phyloP scores from a whole-genome alignment of 768 basidiomycete genomes.

The Suillus hirtellus region DNA sequence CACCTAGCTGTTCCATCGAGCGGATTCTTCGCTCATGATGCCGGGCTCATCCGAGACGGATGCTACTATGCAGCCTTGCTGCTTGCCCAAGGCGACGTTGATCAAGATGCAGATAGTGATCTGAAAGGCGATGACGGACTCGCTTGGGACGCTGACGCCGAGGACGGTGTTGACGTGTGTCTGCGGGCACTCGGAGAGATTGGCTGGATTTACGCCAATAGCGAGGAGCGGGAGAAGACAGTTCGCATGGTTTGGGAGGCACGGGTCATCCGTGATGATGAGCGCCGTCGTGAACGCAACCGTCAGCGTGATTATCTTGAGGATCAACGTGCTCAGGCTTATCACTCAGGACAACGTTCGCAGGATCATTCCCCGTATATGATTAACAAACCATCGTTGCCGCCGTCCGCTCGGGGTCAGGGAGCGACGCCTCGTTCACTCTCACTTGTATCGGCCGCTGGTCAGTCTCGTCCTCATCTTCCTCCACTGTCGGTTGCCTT shows the following conservation, averaged over 20 bases:
- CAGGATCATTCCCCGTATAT: constrained; percentile 31
- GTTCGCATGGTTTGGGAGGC: constrained; percentile 51
- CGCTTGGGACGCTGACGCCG: constrained; percentile 31
- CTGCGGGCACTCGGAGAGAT: constrained; percentile 77
- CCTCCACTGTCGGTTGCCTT: constrained; percentile 44
- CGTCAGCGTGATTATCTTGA: constrained; percentile 14
- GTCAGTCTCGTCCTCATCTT: constrained; percentile 46
- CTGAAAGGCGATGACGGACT: constrained; percentile 18
- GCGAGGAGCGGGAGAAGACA: constrained; percentile 68
- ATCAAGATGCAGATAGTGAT: constrained; percentile 48
- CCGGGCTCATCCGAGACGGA: constrained; percentile 84
- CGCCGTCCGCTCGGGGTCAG: constrained; percentile 11
- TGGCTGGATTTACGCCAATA: constrained; percentile 79
- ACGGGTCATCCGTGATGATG: constrained; percentile 34
- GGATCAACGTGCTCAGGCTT: constrained; percentile 20
- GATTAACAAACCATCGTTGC: constrained; percentile 22
- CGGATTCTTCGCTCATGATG: constrained; percentile 81
- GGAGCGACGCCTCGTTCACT: constrained; percentile 21
- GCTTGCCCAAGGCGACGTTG: constrained; percentile 57
- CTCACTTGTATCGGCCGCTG: constrained; percentile 34
- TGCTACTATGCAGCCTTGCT: constrained; percentile 86
- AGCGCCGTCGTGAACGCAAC: constrained; percentile 26
- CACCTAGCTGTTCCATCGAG: constrained; percentile 43
- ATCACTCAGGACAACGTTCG: constrained; percentile 27
- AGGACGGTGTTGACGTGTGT: constrained; percentile 48